These are phyloP conservation scores for Tylopilus balloui DNA, from an alignment of 768 basidiomycete species.

Conservation along the genomic window DNA sequence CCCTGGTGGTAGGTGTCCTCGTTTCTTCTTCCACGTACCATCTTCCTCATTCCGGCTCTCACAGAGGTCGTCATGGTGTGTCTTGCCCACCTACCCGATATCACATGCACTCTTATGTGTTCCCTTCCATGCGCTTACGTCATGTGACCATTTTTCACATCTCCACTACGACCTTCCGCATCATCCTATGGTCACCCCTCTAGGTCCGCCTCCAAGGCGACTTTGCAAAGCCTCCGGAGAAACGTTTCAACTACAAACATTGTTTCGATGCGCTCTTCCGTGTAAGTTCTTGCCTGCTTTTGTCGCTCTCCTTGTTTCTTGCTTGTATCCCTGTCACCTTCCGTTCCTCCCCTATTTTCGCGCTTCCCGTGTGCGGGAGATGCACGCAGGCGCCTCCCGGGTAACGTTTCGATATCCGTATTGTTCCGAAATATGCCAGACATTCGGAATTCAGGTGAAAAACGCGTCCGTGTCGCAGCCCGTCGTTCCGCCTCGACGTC, in stretches of 20 bases:
- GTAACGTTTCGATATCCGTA: neutral
- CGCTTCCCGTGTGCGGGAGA: neutral
- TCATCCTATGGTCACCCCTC: neutral
- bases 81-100: conserved; percentile 4
- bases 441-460: neutral
- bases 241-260: conserved; percentile 86
- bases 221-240: conserved; percentile 83
- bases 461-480: neutral
- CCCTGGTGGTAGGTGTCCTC: conserved; percentile 61
- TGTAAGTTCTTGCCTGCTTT: conserved; percentile 44
- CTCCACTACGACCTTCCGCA: neutral
- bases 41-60: neutral
- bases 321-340: neutral
- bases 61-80: conserved; percentile 69
- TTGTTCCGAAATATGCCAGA: conserved; percentile 2
- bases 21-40: neutral
- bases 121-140: neutral
- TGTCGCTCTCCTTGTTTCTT: neutral
- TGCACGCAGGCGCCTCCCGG: neutral
- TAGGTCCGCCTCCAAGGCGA: conserved; percentile 84
- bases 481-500: neutral
- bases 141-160: conserved; percentile 18
- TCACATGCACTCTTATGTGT: conserved; percentile 16
- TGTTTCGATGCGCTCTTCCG: conserved; percentile 84
- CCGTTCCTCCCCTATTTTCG: neutral